These are phyloP conservation scores for Croton setiger DNA, from an alignment of 441 rosid species.

Conservation along the genomic window DNA sequence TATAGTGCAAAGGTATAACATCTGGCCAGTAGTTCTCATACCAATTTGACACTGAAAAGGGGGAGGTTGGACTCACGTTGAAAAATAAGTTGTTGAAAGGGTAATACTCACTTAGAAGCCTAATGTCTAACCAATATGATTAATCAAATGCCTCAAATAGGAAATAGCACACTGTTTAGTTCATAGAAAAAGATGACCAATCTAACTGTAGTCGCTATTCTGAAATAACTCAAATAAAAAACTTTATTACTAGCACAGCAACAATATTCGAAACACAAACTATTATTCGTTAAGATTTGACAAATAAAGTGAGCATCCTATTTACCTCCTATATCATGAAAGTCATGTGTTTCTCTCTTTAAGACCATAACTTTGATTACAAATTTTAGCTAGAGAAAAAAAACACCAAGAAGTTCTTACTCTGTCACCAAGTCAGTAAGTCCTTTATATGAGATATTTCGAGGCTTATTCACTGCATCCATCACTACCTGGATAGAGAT, in stretches of 20 bases:
- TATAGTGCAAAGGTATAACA: no score
- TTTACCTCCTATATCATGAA: neutral
- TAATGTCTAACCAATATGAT: neutral
- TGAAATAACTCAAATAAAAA: neutral
- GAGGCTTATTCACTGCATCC: slow-evolving; percentile 88
- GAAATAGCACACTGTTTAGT: neutral
- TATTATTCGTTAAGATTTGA: neutral
- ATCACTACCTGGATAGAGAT: slow-evolving; percentile 65
- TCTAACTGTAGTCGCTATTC: neutral
- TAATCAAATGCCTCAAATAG: neutral
- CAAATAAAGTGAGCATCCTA: neutral
- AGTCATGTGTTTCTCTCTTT: neutral
- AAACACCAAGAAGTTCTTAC: slow-evolving; percentile 40
- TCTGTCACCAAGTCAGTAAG: slow-evolving; percentile 87
- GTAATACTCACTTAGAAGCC: no score
- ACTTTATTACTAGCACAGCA: neutral
- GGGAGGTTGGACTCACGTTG: no score
- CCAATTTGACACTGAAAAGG: no score
- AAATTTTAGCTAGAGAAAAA: neutral
- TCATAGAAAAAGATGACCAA: neutral
- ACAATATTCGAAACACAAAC: neutral
- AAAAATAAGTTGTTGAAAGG: no score
- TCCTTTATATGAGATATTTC: slow-evolving; percentile 77
- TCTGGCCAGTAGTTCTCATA: no score
- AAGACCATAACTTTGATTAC: neutral